Evolutionary conservation across 345 rosid genomes (phyloP).

Genomic region (Hirschfeldia incana): DNA sequence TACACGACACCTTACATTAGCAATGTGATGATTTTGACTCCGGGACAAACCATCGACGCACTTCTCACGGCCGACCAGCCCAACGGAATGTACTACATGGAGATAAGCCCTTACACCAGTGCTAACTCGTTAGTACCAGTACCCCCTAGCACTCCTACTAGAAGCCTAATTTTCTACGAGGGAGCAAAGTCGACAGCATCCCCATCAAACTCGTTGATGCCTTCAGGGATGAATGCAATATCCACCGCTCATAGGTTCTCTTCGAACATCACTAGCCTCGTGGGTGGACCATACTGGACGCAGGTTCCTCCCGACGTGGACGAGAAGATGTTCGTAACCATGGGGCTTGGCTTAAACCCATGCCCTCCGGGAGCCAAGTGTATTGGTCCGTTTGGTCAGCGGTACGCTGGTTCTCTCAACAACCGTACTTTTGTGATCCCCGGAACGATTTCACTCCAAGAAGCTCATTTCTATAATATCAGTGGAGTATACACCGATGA

Average conservation of each 20-base stretch:
- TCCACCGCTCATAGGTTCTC: conserved; percentile 64
- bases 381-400: conserved; percentile 21
- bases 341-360: conserved; percentile 45
- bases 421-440: conserved; percentile 58
- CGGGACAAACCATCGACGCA: conserved; percentile 71
- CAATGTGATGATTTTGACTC: conserved; percentile 56
- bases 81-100: conserved; percentile 64
- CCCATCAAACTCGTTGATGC: conserved; percentile 53
- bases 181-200: conserved; percentile 30
- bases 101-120: conserved; percentile 53
- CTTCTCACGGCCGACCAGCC: conserved; percentile 60
- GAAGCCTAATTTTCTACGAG: conserved; percentile 53
- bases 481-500: conserved; percentile 55
- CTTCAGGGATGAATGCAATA: conserved; percentile 44
- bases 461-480: conserved; percentile 55
- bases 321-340: conserved; percentile 63
- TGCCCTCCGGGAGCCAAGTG: conserved; percentile 56
- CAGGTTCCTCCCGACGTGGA: conserved; percentile 68
- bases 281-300: conserved; percentile 55
- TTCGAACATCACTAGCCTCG: conserved; percentile 48
- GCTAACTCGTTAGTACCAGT: conserved; percentile 5
- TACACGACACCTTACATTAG: conserved; percentile 63
- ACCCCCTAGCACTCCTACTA: conserved; percentile 40
- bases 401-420: conserved; percentile 65
- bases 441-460: conserved; percentile 43